Conservation (phyloP, 192 early-diverging fungal species). For the Backusella morwellensis region DNA sequence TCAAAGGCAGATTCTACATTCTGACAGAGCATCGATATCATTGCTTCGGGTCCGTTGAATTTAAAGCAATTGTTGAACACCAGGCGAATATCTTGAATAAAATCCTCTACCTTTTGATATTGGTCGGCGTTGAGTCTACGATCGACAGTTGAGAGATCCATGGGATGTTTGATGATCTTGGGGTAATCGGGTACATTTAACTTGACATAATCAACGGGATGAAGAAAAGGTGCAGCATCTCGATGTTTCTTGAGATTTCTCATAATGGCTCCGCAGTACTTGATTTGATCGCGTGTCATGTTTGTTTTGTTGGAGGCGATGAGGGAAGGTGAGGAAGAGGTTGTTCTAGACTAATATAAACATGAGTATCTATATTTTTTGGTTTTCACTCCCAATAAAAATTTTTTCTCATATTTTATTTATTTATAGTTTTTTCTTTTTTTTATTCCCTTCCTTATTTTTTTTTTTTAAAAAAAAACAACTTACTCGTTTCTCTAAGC, state of each 20-base stretch:
- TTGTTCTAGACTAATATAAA: background rate
- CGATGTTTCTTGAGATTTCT: conserved; percentile 70
- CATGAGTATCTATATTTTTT: background rate
- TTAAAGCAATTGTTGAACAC: conserved; percentile 75
- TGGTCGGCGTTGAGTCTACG: conserved; percentile 55
- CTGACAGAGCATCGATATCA: conserved; percentile 57
- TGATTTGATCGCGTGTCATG: conserved; percentile 77
- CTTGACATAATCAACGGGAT: conserved; percentile 68
- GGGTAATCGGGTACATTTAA: conserved; percentile 76
- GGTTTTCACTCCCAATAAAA: background rate
- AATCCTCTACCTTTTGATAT: conserved; percentile 63
- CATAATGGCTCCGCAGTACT: conserved; percentile 72
- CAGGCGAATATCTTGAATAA: conserved; percentile 62
- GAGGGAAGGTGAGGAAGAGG: conserved; percentile 3
- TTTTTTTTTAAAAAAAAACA: background rate
- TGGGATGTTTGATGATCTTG: conserved; percentile 64
- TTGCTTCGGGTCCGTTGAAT: conserved; percentile 73
- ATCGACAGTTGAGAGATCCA: conserved; percentile 74
- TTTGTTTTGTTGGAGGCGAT: conserved; percentile 25
- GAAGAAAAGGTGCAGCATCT: conserved; percentile 76
- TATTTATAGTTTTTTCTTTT: background rate
- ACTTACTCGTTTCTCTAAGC: background rate
- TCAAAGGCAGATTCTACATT: conserved; percentile 68
- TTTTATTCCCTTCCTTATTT: background rate
- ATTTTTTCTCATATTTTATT: background rate